Evolutionary conservation across 2,329 filamentous ascomycete species (phyloP).

Genomic region (Cladophialophora exuberans): DNA sequence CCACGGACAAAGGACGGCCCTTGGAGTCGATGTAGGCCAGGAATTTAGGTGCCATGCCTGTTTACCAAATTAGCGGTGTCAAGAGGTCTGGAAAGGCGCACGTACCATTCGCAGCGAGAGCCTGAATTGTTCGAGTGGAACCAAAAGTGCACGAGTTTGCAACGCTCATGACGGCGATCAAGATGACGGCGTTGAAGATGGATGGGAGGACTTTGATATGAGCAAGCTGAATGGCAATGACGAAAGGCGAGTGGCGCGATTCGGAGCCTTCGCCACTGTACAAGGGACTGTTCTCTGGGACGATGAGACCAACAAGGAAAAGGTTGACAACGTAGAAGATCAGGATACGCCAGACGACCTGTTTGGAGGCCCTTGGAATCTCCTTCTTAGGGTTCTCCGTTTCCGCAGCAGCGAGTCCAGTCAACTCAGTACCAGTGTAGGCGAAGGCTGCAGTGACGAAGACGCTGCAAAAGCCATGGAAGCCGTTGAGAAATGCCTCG

Average conservation of each 20-base stretch:
- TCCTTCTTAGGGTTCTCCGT: constrained; percentile 66
- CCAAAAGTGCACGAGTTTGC: constrained; percentile 92
- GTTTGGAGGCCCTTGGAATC: constrained; percentile 84
- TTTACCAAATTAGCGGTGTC: constrained; percentile 8
- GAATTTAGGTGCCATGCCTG: constrained; percentile 72
- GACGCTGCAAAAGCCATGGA: constrained; percentile 66
- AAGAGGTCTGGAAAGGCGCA: neutral
- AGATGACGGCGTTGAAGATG: constrained; percentile 92
- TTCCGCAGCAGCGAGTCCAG: constrained; percentile 63
- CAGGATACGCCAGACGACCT: constrained; percentile 89
- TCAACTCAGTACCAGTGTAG: constrained; percentile 65
- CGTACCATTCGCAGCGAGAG: constrained; percentile 61
- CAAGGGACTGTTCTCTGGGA: constrained; percentile 53
- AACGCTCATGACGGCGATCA: constrained; percentile 86
- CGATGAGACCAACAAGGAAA: constrained; percentile 77
- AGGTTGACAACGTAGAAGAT: constrained; percentile 89
- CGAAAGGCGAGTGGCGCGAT: constrained; percentile 82
- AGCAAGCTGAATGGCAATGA: constrained; percentile 86
- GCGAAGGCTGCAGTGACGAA: constrained; percentile 68
- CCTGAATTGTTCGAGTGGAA: constrained; percentile 85
- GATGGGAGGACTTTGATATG: constrained; percentile 80
- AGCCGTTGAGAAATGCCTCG: constrained; percentile 66
- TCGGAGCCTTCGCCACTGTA: constrained; percentile 68
- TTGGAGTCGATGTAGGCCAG: constrained; percentile 81
- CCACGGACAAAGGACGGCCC: constrained; percentile 77